Evolutionary conservation across 2,329 filamentous ascomycete genomes (phyloP), one percentile per base, ranked within the genome.

Genomic region (Microdochium bolleyi): DNA sequence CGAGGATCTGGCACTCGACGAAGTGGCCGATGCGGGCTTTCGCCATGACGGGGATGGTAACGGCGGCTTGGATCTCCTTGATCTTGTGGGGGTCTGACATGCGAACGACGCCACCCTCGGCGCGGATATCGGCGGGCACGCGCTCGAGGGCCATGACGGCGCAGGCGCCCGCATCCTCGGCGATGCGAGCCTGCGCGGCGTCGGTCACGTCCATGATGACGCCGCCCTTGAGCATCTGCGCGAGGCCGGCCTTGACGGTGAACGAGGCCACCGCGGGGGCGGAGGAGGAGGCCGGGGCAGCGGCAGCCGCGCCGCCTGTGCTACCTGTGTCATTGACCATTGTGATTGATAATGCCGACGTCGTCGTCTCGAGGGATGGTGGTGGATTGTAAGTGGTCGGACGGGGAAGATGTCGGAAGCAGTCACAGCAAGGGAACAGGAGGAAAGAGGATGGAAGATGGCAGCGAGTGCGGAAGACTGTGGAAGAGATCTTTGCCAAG

Each of bases 181-280:
- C 94, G 69, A 99, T 96, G 73, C 89, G 89, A 57, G 94, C 92
- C 78, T 95, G 92, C 67, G 89, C 88, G 24, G 91, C 89, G 70
- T 92, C 89, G 58, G 95, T 90, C 54, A 97, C 94, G 73, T 99
- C 94, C 94, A 99, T 99, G 73, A 99, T 99, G 60, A 99, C 94
- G 64, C 94, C 94, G 68, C 94, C 94, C 80, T 97, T 96, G 73
- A 97, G 78, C 94, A 99, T 99, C 73, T 95, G 88, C 24, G 94
- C 94, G 59, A 99, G 79, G 55, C 92, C 94, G 52, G 90, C 88
- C 82, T 99, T 99, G 80, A 96, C 86, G 61, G 85, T 85, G 72
- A 96, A 95, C 71, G 83, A 78, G 59, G 72, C 11, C 4, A 19
- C 64, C 58, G 71, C 74, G 60, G 73, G 70, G 49, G 65, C 62